Conservation (phyloP, 805 yeast genomes). For the Nakazawaea holstii region DNA sequence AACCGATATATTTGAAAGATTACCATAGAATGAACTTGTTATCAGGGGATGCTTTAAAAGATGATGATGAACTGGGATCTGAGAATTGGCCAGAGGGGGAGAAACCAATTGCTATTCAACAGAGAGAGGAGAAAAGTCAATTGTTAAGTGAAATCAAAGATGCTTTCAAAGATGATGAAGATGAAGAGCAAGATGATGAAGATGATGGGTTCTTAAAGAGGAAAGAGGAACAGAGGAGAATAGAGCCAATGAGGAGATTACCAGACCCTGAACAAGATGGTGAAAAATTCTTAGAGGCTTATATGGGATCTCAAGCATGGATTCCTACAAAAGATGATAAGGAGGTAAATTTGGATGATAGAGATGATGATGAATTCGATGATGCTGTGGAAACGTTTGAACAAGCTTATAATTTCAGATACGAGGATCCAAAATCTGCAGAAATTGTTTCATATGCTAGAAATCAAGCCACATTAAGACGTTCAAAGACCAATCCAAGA, state of each 20-base stretch:
- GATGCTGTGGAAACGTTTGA: conserved; percentile 90
- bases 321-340: conserved; percentile 67
- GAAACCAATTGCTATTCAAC: conserved; percentile 70
- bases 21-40: conserved; percentile 82
- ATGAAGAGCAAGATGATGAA: conserved; percentile 34
- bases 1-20: conserved; percentile 86
- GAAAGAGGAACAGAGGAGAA: conserved; percentile 32
- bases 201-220: conserved; percentile 55
- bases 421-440: conserved; percentile 85
- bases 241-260: conserved; percentile 25
- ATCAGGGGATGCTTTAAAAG: conserved; percentile 54
- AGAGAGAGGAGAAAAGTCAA: conserved; percentile 67
- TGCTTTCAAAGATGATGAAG: conserved; percentile 49
- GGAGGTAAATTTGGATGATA: conserved; percentile 42
- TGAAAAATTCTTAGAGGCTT: conserved; percentile 68
- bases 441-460: conserved; percentile 95
- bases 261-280: conserved; percentile 68
- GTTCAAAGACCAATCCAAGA: conserved; percentile 68
- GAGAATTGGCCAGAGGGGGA: conserved; percentile 45
- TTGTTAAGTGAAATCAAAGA: conserved; percentile 73
- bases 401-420: conserved; percentile 90
- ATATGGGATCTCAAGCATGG: conserved; percentile 82
- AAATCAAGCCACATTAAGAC: conserved; percentile 84
- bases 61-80: conserved; percentile 50
- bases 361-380: conserved; percentile 82